Percentiles rank a stretch among this genome's conserved stretches.
Evolutionary conservation across 495 filamentous ascomycete species (phyloP).

Genomic region (Hypoxylon lienhwacheense): DNA sequence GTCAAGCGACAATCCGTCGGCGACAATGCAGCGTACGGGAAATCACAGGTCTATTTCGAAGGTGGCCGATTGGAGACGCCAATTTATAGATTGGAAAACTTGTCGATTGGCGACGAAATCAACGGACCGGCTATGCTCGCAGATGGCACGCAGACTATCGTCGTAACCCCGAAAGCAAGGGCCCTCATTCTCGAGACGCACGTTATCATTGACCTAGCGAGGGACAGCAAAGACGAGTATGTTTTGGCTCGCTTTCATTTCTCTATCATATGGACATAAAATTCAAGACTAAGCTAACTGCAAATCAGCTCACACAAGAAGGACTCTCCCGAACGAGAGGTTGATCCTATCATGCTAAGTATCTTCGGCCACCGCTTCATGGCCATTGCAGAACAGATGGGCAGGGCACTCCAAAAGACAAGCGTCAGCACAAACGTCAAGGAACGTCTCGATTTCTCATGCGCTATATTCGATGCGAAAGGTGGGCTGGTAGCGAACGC

Average conservation of each 20-base stretch:
- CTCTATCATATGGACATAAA: not conserved
- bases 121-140: constrained; percentile 88
- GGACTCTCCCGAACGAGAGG: constrained; percentile 53
- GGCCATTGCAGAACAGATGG: constrained; percentile 99
- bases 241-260: not conserved
- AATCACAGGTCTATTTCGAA: constrained; percentile 69
- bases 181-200: constrained; percentile 75
- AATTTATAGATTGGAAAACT: constrained; percentile 79
- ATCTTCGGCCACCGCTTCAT: constrained; percentile 98
- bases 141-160: constrained; percentile 94
- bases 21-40: constrained; percentile 58
- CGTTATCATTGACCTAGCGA: constrained; percentile 70
- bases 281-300: constrained; percentile 14
- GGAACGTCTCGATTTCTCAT: constrained; percentile 94
- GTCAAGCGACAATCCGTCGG: constrained; percentile 53
- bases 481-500: constrained; percentile 94
- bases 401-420: constrained; percentile 91
- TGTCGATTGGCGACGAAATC: constrained; percentile 75
- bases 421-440: constrained; percentile 98
- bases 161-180: constrained; percentile 78
- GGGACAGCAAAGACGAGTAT: constrained; percentile 54
- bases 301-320: constrained; percentile 37
- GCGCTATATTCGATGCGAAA: constrained; percentile 88
- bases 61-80: constrained; percentile 76
- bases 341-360: constrained; percentile 87